Conservation (phyloP, 352 stramenopile species). For the Phytophthora tubulina region DNA sequence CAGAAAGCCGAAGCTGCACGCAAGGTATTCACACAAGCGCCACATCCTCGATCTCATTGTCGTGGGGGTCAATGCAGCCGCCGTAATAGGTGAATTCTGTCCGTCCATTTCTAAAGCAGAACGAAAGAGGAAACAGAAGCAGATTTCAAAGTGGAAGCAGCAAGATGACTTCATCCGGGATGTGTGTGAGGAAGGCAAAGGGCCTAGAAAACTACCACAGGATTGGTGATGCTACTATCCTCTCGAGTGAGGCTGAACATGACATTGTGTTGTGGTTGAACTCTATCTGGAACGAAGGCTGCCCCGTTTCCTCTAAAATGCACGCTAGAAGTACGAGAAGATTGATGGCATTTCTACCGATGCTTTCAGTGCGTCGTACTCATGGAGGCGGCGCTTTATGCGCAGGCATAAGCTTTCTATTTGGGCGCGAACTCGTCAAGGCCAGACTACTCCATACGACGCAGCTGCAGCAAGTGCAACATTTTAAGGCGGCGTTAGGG, state of each 20-base stretch:
- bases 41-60: not conserved
- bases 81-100: not conserved
- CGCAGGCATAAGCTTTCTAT: constrained; percentile 1
- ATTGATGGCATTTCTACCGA: not conserved
- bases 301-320: constrained; percentile 2
- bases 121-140: constrained; percentile 5
- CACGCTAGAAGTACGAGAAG: constrained; percentile 1
- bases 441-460: constrained; percentile 7
- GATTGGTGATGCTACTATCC: constrained; percentile 8
- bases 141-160: constrained; percentile 3
- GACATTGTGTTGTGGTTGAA: constrained; percentile 16
- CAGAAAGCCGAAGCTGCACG: not conserved
- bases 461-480: not conserved
- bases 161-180: not conserved
- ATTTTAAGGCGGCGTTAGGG: not conserved
- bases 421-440: constrained; percentile 7
- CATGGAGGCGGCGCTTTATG: not conserved
- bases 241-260: not conserved
- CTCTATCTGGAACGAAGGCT: constrained; percentile 9
- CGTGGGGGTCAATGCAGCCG: not conserved
- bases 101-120: not conserved
- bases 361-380: constrained; percentile 5
- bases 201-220: not conserved
- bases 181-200: not conserved
- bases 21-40: not conserved